Conservation (phyloP, 805 yeast genomes). For the Barnettozyma sp. region DNA sequence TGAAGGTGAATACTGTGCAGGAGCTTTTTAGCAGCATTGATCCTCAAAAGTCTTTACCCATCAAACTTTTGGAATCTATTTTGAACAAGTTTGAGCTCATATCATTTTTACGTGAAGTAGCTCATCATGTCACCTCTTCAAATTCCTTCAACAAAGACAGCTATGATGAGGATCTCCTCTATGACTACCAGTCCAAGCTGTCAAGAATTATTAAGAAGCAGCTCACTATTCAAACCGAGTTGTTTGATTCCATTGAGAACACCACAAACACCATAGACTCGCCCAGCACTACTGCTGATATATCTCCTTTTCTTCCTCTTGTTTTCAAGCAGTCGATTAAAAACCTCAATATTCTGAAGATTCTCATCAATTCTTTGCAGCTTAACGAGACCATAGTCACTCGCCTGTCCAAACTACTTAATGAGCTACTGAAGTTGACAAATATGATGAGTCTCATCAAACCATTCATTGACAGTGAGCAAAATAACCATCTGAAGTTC, state of each 20-base stretch:
- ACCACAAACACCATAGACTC: slow-evolving; percentile 22
- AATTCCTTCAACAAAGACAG: slow-evolving; percentile 1
- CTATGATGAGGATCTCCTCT: slow-evolving; percentile 26
- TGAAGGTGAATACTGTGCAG: slow-evolving; percentile 1
- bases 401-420: slow-evolving; percentile 21
- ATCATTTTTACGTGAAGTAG: slow-evolving; percentile 32
- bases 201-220: slow-evolving; percentile 31
- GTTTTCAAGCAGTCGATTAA: slow-evolving; percentile 25
- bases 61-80: slow-evolving; percentile 26
- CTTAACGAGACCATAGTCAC: slow-evolving; percentile 19
- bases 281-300: slow-evolving; percentile 4
- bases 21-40: slow-evolving; percentile 1
- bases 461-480: slow-evolving; percentile 23
- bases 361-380: slow-evolving; percentile 25
- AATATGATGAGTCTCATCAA: slow-evolving; percentile 24
- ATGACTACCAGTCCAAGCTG: slow-evolving; percentile 35
- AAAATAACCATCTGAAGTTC: slow-evolving; percentile 23
- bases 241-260: slow-evolving; percentile 13
- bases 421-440: slow-evolving; percentile 23
- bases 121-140: slow-evolving; percentile 2
- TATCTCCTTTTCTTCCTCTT: slow-evolving; percentile 25
- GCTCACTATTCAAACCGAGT: slow-evolving; percentile 12
- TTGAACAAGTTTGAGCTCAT: slow-evolving; percentile 33
- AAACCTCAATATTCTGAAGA: slow-evolving; percentile 23
- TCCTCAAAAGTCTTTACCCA: slow-evolving; percentile 7